Conservation (phyloP, 2,329 filamentous ascomycete genomes). For the Tympanopsis confertula region DNA sequence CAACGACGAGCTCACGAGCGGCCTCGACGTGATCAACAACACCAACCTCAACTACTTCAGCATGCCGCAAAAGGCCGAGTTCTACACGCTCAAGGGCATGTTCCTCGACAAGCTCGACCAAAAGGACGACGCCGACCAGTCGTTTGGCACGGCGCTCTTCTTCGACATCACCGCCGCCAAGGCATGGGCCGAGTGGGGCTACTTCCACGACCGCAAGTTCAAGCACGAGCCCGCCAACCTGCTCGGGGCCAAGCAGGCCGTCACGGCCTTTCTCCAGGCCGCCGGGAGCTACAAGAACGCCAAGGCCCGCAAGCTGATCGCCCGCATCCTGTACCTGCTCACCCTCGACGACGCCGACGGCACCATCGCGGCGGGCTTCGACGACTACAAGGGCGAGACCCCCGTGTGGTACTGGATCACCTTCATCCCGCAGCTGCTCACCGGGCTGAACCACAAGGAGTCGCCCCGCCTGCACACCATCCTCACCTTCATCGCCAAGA, state of each 20-base stretch:
- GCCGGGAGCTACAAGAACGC: constrained; percentile 93
- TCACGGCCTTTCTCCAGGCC: constrained; percentile 92
- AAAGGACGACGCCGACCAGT: constrained; percentile 81
- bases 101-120: constrained; percentile 90
- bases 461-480: constrained; percentile 76
- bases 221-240: constrained; percentile 76
- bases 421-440: constrained; percentile 90
- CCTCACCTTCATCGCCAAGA: constrained; percentile 87
- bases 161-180: constrained; percentile 93
- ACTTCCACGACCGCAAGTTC: constrained; percentile 94
- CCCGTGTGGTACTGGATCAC: constrained; percentile 99
- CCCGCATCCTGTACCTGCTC: constrained; percentile 86
- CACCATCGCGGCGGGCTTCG: constrained; percentile 73
- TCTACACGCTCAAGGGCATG: constrained; percentile 99
- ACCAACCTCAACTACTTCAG: constrained; percentile 98
- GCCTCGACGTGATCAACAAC: constrained; percentile 96
- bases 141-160: constrained; percentile 88
- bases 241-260: constrained; percentile 74
- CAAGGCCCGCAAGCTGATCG: constrained; percentile 87
- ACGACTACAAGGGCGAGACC: constrained; percentile 93
- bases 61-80: constrained; percentile 89
- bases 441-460: constrained; percentile 82
- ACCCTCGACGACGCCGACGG: constrained; percentile 85
- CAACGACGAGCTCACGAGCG: constrained; percentile 77
- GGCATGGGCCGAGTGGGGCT: constrained; percentile 98